Percentiles rank a stretch among this genome's conserved stretches.
Conservation (phyloP, 2,329 filamentous ascomycete genomes). For the Alternaria triticimaculans region DNA sequence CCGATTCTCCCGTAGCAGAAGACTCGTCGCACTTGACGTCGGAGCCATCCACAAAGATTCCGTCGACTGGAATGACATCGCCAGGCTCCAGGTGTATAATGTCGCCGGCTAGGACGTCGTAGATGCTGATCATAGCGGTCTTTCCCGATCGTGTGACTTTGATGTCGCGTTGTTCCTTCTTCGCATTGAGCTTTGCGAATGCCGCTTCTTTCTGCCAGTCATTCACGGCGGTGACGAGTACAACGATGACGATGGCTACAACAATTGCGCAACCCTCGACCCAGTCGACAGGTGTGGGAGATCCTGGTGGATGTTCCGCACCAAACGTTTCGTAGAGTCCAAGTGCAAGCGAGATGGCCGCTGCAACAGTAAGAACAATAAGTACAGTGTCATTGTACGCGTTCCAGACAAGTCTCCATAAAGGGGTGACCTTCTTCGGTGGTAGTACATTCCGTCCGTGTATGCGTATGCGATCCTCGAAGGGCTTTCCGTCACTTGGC, state of each 20-base stretch:
- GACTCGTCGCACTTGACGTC: constrained; percentile 75
- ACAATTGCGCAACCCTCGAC: constrained; percentile 48
- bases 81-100: constrained; percentile 72
- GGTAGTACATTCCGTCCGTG: constrained; percentile 69
- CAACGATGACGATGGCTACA: constrained; percentile 47
- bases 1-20: constrained; percentile 74
- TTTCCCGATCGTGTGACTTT: constrained; percentile 67
- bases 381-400: constrained; percentile 78
- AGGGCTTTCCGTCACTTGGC: constrained; percentile 38
- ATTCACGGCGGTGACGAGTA: constrained; percentile 47
- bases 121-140: constrained; percentile 61
- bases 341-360: constrained; percentile 70
- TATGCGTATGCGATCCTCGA: constrained; percentile 65
- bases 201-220: constrained; percentile 48
- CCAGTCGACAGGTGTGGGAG: constrained; percentile 52
- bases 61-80: constrained; percentile 73
- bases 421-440: constrained; percentile 66
- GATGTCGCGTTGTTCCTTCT: constrained; percentile 46
- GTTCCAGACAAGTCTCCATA: constrained; percentile 69
- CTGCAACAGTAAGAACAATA: constrained; percentile 72
- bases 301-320: constrained; percentile 50
- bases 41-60: constrained; percentile 70
- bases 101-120: constrained; percentile 73
- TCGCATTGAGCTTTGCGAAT: constrained; percentile 44
- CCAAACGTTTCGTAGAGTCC: constrained; percentile 72